Base-by-base conservation (phyloP, 2,329 filamentous ascomycete genomes). In the Elsinoe fawcettii region DNA sequence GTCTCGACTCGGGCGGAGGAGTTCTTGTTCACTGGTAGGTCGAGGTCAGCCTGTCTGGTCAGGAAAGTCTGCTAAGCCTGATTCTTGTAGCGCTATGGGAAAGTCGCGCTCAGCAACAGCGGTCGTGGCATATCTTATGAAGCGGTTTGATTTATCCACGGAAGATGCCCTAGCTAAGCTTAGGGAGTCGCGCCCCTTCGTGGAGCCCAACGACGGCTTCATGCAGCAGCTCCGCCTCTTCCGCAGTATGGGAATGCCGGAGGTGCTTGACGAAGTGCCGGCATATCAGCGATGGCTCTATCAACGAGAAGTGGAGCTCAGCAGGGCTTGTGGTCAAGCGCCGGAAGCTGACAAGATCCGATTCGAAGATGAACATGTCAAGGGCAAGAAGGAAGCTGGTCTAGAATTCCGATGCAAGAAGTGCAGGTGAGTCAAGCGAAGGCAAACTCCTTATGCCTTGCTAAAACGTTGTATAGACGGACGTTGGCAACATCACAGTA, bases 121-220 rank as follows among this genome's bases (percentile, higher is more conserved):
- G 63, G 80, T 89, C 56, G 80, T 95, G 58, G 92, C 93, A 60
- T 97, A 91, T 71, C 77, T 97, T 53, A 86, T 97, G 70, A 77
- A 80, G 62, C 71, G 71, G 59, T 70, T 75, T 65, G 68, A 71
- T 63, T 73, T 80, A 63, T 75, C 74, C 63, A 75, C 80, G 58
- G 69, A 76, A 62, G 83, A 87, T 46, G 90, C 91, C 2, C 75
- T 97, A 51, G 75, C 78, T 23, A 79, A 86, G 63, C 76, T 97
- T 53, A 83, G 84, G 55, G 74, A 85, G 67, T 81, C 80, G 43
- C 83, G 92, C 37, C 82, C 87, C 14, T 81, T 93, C 56, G 91
- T 87, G 60, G 89, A 95, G 67, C 93, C 93, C 2, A 99, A 99
- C 69, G 76, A 83, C 30, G 92, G 91, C 25, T 99, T 99, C 77